phyloP scores from a whole-genome alignment of 2,329 filamentous ascomycete genomes.

The Beauveria rudraprayagi region DNA sequence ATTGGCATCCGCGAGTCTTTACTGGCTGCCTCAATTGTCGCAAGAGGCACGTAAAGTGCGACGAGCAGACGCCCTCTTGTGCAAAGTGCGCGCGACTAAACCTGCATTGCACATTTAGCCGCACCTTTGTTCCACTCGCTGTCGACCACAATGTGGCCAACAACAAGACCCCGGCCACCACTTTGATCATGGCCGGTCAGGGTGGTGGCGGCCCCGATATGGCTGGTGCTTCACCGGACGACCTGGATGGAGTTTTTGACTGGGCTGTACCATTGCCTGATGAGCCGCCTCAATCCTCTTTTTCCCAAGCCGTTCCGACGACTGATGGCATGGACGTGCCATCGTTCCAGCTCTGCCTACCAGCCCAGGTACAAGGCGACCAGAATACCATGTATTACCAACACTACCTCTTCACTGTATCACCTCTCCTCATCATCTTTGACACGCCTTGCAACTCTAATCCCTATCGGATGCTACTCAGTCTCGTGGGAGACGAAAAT shows the following conservation, averaged over 20 bases:
- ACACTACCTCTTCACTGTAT: slow-evolving; percentile 30
- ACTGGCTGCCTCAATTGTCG: slow-evolving; percentile 33
- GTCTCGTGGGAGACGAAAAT: slow-evolving; percentile 33
- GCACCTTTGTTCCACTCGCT: slow-evolving; percentile 14
- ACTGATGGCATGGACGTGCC: background rate
- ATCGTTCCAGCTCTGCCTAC: background rate
- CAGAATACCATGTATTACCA: slow-evolving; percentile 25
- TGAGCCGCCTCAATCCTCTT: background rate
- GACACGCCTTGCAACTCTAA: slow-evolving; percentile 28
- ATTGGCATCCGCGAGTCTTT: slow-evolving; percentile 32
- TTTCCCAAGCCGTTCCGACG: background rate
- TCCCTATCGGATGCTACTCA: slow-evolving; percentile 30
- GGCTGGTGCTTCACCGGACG: background rate
- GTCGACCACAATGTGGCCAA: background rate
- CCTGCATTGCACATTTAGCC: slow-evolving; percentile 14
- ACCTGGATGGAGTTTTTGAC: background rate
- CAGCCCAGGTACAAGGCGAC: background rate
- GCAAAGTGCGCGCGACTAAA: slow-evolving; percentile 27
- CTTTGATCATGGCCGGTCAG: background rate
- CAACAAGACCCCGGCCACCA: slow-evolving; percentile 23
- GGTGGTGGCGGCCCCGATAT: too few species aligned
- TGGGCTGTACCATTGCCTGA: background rate
- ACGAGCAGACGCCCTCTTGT: slow-evolving; percentile 24
- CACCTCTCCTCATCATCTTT: slow-evolving; percentile 35
- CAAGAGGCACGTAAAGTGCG: slow-evolving; percentile 25